Evolutionary conservation across 2,329 filamentous ascomycete genomes (phyloP), one percentile per base, ranked within the genome.

Genomic region (Tolypocladium paradoxum): DNA sequence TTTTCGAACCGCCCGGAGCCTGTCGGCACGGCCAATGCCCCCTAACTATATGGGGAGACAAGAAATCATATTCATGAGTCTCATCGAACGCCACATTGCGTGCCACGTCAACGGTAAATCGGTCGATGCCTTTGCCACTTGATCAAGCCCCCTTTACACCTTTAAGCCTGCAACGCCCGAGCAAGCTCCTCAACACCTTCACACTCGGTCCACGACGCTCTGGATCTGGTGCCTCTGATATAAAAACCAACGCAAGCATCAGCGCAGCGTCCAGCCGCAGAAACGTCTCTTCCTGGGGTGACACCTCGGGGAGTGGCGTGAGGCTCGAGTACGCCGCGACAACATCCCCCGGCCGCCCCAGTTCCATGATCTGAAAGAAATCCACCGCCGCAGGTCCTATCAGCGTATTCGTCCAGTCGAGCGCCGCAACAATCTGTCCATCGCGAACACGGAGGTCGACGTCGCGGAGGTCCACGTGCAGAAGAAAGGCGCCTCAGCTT

Each of bases 1-100:
- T 97, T 97, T 70, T 85, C 85, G 20, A 80, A 79, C 55, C 77
- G 92, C 48, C 92, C 92, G 6, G 92, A 97, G 70, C 92, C 92
- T 47, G 87, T 96, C 52, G 82, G 83, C n/a, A 54, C 56, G 27
- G 48, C 53, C n/a, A 51, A 54, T 27, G 55, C 50, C 31, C 7
- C 51, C 35, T 56, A 53, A 49, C 3, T 14, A n/a, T 24, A 36
- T 11, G 27, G 22, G 7, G 27, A 37, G 27, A 31, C 16, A 29
- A 6, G 5, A 12, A 4, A n/a, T 9, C 2, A 11, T 4, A 12
- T 12, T 12, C 43, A 46, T 33, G 43, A 14, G 18, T 14, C 5
- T 31, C 43, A n/a, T 31, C 43, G n/a, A 20, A 31, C 24, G 27
- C 8, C 18, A 11, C 43, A 14, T 20, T 33, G 27, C 24, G 38